Base-by-base conservation (phyloP, 2,329 filamentous ascomycete species). In the Diplodia corticola region DNA sequence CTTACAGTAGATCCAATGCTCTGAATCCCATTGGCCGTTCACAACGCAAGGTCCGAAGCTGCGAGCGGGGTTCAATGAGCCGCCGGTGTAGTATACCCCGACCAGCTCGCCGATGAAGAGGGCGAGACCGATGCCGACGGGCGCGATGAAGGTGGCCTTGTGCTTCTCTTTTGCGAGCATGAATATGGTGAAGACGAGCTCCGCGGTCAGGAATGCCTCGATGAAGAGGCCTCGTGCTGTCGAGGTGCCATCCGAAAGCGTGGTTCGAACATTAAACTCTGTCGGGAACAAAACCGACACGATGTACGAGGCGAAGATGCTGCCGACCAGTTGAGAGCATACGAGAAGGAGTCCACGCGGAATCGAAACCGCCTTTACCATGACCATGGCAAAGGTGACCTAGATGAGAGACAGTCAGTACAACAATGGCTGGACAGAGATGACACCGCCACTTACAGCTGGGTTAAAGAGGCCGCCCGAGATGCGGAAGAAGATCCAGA, bases 101-200 rank as follows among this genome's bases (percentile, higher is more conserved):
- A 80, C 77, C 59, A 87, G 68, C 66, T 86, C 82, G 0, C 80
- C 80, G 50, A 92, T 83, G 75, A 92, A 92, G 63, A 92, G 82
- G 0, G 89, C 82, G 2, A 91, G 77, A 1, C 91, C 91, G 70
- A 93, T 91, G 13, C 88, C 89, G 3, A 92, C 79, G 0, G 90
- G 90, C 0, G 90, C 90, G 1, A 92, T 78, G 73, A 84, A 91
- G 0, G 90, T 92, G 2, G 86, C 86, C 51, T 88, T 87, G 75
- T 92, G 89, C 78, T 92, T 92, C 74, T 91, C 89, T 4, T 87
- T 86, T 0, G 89, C 89, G 51, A 91, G 81, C 85, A 91, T 89
- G 70, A 79, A 78, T 57, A 80, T 78, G 2, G 76, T 78, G 63
- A 80, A 79, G 65, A 79, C 74, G 50, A 80, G 75, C 22, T 77